Evolutionary conservation across 2,329 filamentous ascomycete genomes (phyloP), one percentile per base, ranked within the genome.

Genomic region (Pseudogymnoascus pannorum): DNA sequence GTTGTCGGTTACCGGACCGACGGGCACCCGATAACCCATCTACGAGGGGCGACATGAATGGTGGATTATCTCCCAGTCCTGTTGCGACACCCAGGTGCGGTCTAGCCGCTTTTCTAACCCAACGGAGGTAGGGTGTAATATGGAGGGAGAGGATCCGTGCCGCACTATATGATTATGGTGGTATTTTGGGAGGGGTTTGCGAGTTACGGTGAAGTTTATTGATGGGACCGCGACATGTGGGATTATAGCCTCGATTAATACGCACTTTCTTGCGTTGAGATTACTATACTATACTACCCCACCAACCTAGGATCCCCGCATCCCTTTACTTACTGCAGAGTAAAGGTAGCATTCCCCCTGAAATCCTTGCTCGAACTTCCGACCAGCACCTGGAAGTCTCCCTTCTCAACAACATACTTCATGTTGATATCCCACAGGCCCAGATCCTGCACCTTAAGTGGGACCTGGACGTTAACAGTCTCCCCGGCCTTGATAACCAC

Each of bases 361-460:
- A 87, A 69, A 70, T 86, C 80, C 60, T 75, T 74, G 66, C 84
- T 87, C 22, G 80, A 81, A 60, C 76, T 79, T n/a, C 87, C 88
- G 14, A 87, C 80, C 60, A 79, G 76, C 8, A 89, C 75, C 4
- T 78, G 73, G 70, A 91, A 91, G 40, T 86, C 80, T 1, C 88
- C 88, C 2, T 82, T 81, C 77, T 91, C 88, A 36, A 91, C 87
- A 22, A 89, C 85, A 72, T 91, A 91, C 71, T 86, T 75, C 85
- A 89, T 87, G 33, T 73, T 76, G 11, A 84, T 80, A 68, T 88
- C 85, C 88, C 88, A 91, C 42, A 89, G 85, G 59, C 87, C 89
- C 60, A 91, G 60, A 66, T 90, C 87, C 66, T 85, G 80, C 38
- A 88, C 79, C 6, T 80, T 86, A 62, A 91, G 65, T 0, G 76